These are phyloP conservation scores for Lenwebbia sp. DNA, from an alignment of 345 rosid species.

Conservation along the genomic window DNA sequence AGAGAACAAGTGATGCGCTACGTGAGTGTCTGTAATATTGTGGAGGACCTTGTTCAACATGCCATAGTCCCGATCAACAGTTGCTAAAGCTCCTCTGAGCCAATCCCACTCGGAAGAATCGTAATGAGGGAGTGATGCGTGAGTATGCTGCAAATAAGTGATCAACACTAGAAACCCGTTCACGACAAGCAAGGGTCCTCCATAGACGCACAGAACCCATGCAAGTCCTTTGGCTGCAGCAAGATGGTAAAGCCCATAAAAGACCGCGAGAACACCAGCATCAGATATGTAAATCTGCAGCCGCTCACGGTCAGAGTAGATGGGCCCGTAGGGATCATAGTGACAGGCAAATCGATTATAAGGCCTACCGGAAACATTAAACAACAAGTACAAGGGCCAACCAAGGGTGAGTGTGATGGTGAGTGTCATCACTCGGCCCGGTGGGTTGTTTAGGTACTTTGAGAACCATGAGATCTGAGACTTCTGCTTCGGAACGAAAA, in stretches of 20 bases:
- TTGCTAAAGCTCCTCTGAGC: constrained; percentile 77
- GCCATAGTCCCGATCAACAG: constrained; percentile 84
- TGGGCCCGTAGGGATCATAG: constrained; percentile 69
- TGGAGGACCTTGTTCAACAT: constrained; percentile 79
- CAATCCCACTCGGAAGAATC: constrained; percentile 86
- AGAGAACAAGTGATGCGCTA: constrained; percentile 76
- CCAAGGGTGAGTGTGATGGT: constrained; percentile 50
- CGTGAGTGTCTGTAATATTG: constrained; percentile 81
- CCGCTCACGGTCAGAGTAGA: constrained; percentile 63
- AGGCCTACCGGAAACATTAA: constrained; percentile 72
- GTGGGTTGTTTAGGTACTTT: constrained; percentile 69
- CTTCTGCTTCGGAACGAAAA: constrained; percentile 71
- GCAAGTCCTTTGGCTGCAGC: constrained; percentile 44
- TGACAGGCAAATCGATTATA: constrained; percentile 72
- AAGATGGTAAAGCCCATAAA: constrained; percentile 44
- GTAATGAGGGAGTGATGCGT: constrained; percentile 74
- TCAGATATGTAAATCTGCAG: constrained; percentile 66
- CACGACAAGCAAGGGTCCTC: constrained; percentile 62
- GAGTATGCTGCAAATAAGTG: constrained; percentile 88
- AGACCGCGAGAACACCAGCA: constrained; percentile 46
- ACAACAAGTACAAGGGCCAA: constrained; percentile 79
- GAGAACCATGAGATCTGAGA: constrained; percentile 34
- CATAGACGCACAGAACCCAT: constrained; percentile 51
- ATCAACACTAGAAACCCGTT: constrained; percentile 59
- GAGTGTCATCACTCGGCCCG: constrained; percentile 41